These are phyloP conservation scores for Hortiboletus campestris DNA, from an alignment of 768 basidiomycete species.

Conservation along the genomic window DNA sequence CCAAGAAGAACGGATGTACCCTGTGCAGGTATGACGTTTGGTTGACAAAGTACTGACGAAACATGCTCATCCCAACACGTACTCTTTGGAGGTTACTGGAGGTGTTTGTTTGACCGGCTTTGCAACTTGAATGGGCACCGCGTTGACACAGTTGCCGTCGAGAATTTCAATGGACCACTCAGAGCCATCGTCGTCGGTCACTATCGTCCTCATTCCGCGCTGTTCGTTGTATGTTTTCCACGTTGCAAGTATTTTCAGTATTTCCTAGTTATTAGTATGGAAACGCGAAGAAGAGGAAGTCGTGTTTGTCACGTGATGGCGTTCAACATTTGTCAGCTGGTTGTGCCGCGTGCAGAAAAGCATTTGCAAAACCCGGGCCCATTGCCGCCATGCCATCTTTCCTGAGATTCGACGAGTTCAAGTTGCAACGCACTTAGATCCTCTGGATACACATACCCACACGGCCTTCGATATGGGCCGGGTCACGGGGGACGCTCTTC, in stretches of 20 bases:
- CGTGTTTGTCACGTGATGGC: too few species aligned
- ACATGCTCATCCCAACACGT: conserved; percentile 11
- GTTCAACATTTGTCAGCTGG: too few species aligned
- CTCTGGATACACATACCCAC: too few species aligned
- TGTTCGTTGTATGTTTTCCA: neutral
- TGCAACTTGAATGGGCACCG: conserved; percentile 2
- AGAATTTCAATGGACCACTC: conserved; percentile 34
- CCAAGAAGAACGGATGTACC: conserved; percentile 17
- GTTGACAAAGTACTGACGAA: conserved; percentile 12
- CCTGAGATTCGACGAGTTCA: neutral
- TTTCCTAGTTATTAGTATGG: too few species aligned
- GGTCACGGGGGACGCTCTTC: too few species aligned
- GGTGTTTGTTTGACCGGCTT: conserved; percentile 22
- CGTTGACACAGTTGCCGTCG: conserved; percentile 19
- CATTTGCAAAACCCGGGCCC: too few species aligned
- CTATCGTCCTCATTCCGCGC: neutral
- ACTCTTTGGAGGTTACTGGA: conserved; percentile 12
- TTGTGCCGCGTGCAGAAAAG: too few species aligned
- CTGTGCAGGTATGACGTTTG: conserved; percentile 9
- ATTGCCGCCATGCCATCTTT: too few species aligned
- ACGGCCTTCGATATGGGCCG: neutral
- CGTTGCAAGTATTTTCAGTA: too few species aligned
- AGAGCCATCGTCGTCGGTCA: conserved; percentile 17
- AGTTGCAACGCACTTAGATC: neutral
- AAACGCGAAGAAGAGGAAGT: too few species aligned